A percentile compares a stretch with the other conserved stretches of the same genome.
Conservation (phyloP, 352 stramenopile species). For the Pythium dissimile region DNA sequence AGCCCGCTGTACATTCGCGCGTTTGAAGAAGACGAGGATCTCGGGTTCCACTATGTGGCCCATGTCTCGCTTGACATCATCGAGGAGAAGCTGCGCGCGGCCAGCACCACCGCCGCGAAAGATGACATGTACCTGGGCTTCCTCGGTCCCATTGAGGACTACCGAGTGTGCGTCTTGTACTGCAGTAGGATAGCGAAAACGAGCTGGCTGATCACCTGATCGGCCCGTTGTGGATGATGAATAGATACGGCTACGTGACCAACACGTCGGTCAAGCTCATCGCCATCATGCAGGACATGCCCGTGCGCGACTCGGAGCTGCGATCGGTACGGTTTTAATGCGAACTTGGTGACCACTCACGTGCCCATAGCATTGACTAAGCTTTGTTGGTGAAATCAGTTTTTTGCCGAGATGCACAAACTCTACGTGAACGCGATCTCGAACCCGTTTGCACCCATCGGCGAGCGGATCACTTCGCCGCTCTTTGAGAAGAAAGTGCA, state of each 20-base stretch:
- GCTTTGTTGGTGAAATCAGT: slow-evolving; percentile 28
- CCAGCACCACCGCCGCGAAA: slow-evolving; percentile 46
- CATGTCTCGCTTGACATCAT: slow-evolving; percentile 85
- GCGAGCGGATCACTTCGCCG: slow-evolving; percentile 76
- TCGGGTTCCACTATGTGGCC: slow-evolving; percentile 86
- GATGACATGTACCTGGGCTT: slow-evolving; percentile 88
- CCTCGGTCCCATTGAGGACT: slow-evolving; percentile 82
- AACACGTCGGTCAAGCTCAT: slow-evolving; percentile 87
- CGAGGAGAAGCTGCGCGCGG: slow-evolving; percentile 67
- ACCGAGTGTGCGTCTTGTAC: slow-evolving; percentile 54
- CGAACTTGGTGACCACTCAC: too few species aligned
- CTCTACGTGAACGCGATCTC: slow-evolving; percentile 87
- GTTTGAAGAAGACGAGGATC: slow-evolving; percentile 81
- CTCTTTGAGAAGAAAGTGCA: slow-evolving; percentile 80
- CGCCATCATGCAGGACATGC: slow-evolving; percentile 68
- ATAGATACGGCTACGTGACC: slow-evolving; percentile 79
- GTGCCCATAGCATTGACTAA: neutral
- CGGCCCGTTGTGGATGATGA: neutral
- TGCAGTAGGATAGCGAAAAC: neutral
- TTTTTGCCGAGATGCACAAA: slow-evolving; percentile 81
- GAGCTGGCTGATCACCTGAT: neutral
- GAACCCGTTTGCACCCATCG: slow-evolving; percentile 80
- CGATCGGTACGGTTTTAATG: slow-evolving; percentile 48
- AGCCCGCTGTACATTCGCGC: slow-evolving; percentile 80
- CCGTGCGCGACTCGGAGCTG: slow-evolving; percentile 74